These are phyloP conservation scores for Xanthoceras sorbifolium DNA, from an alignment of 345 rosid species.

Conservation along the genomic window DNA sequence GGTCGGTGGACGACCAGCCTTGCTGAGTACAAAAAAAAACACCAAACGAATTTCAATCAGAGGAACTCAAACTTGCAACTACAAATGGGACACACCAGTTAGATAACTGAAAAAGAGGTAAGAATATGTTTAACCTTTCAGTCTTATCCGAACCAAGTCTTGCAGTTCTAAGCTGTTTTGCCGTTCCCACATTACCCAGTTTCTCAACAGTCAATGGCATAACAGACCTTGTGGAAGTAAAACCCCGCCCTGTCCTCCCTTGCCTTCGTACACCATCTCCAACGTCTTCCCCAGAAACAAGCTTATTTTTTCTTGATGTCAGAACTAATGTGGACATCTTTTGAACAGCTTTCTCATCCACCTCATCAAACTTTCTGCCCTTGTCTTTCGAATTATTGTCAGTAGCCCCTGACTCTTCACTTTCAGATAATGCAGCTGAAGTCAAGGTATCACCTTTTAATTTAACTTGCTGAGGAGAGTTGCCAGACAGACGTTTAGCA, in stretches of 20 bases:
- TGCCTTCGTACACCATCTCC: conserved; percentile 83
- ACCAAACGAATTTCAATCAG: conserved; percentile 24
- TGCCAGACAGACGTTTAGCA: conserved; percentile 57
- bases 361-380: conserved; percentile 67
- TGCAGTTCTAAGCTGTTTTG: conserved; percentile 82
- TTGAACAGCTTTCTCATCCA: conserved; percentile 74
- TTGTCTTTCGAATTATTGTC: conserved; percentile 76
- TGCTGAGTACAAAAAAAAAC: conserved; percentile 54
- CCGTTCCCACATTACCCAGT: conserved; percentile 69
- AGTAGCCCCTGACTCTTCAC: conserved; percentile 86
- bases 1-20: conserved; percentile 85
- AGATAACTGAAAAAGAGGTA: conserved; percentile 16
- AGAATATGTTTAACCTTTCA: conserved; percentile 62
- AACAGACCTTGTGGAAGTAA: conserved; percentile 60
- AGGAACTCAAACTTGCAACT: neutral
- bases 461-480: conserved; percentile 81
- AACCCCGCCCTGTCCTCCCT: conserved; percentile 81
- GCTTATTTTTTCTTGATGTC: conserved; percentile 79
- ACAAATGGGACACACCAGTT: conserved; percentile 3
- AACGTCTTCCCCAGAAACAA: conserved; percentile 58
- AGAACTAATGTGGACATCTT: conserved; percentile 56
- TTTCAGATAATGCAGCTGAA: conserved; percentile 77
- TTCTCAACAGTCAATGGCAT: conserved; percentile 63
- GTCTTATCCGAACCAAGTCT: conserved; percentile 68
- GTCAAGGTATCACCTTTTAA: conserved; percentile 72